Evolutionary conservation across 441 rosid species (phyloP).

Genomic region (Jatropha podagrica): DNA sequence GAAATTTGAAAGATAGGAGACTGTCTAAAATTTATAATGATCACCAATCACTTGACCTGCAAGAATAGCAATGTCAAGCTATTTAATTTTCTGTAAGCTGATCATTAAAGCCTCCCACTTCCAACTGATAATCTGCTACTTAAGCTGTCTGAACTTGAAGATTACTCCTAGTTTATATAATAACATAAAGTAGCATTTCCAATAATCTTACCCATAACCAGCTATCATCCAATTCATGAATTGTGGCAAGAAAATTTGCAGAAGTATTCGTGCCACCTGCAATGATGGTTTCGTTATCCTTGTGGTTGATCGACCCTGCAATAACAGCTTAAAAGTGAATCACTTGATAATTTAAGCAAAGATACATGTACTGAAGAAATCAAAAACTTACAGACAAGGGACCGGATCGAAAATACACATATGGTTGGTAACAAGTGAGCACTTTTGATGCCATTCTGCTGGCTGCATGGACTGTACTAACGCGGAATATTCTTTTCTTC

Average conservation of each 20-base stretch:
- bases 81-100: not conserved
- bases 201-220: slow-evolving; percentile 8
- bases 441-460: slow-evolving; percentile 33
- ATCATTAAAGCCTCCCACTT: too few species aligned
- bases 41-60: slow-evolving; percentile 8
- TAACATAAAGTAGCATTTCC: not conserved
- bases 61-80: not conserved
- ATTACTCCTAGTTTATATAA: not conserved
- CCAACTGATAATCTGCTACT: too few species aligned
- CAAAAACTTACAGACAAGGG: slow-evolving; percentile 20
- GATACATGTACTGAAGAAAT: not conserved
- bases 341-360: not conserved
- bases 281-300: slow-evolving; percentile 18
- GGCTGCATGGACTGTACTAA: slow-evolving; percentile 22
- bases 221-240: slow-evolving; percentile 28
- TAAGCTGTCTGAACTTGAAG: not conserved
- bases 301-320: slow-evolving; percentile 5
- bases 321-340: not conserved
- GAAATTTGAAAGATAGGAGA: not conserved
- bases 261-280: slow-evolving; percentile 6
- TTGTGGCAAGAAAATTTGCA: slow-evolving; percentile 11
- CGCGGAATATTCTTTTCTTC: slow-evolving; percentile 28
- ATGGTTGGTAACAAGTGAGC: slow-evolving; percentile 24
- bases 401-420: slow-evolving; percentile 21
- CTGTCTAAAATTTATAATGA: not conserved